Conservation (phyloP, 2,329 filamentous ascomycete species). For the Myriosclerotinia scirpicola region DNA sequence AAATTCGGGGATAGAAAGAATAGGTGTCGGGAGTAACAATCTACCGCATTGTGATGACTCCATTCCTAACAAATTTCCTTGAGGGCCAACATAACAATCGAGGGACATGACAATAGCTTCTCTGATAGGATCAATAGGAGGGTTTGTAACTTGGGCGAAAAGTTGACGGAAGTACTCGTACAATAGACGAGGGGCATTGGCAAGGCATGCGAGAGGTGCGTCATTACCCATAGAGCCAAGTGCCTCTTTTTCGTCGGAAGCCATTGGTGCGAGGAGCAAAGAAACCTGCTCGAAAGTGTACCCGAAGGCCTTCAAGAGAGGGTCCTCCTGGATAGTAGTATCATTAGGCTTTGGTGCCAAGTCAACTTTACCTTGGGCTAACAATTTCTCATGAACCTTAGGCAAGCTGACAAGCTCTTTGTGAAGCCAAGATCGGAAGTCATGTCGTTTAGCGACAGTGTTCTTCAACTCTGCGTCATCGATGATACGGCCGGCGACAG, state of each 20-base stretch:
- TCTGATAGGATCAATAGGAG: constrained; percentile 93
- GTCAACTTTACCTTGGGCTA: constrained; percentile 58
- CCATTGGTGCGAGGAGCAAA: constrained; percentile 90
- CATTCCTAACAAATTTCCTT: constrained; percentile 95
- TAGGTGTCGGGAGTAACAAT: constrained; percentile 81
- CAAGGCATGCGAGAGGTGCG: constrained; percentile 85
- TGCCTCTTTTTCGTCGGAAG: constrained; percentile 94
- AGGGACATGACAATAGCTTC: constrained; percentile 98
- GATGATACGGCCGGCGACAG: constrained; percentile 85
- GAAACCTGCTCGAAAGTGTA: constrained; percentile 96
- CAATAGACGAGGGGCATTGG: constrained; percentile 82
- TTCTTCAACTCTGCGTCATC: constrained; percentile 90
- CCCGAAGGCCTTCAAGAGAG: constrained; percentile 80
- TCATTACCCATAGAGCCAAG: constrained; percentile 98
- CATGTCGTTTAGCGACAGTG: constrained; percentile 79
- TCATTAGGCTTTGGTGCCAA: constrained; percentile 67
- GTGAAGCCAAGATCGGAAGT: constrained; percentile 88
- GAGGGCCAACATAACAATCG: constrained; percentile 92
- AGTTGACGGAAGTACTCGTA: constrained; percentile 98
- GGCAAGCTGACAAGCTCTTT: constrained; percentile 81
- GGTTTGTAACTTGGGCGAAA: constrained; percentile 97
- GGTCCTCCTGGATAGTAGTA: constrained; percentile 76
- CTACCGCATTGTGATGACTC: constrained; percentile 84
- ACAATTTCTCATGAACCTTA: constrained; percentile 64
- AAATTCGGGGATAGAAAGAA: constrained; percentile 87